Percentiles rank a stretch among this genome's conserved stretches.
phyloP scores from a whole-genome alignment of 83 land plant genomes.

The Isoetes engelmannii region DNA sequence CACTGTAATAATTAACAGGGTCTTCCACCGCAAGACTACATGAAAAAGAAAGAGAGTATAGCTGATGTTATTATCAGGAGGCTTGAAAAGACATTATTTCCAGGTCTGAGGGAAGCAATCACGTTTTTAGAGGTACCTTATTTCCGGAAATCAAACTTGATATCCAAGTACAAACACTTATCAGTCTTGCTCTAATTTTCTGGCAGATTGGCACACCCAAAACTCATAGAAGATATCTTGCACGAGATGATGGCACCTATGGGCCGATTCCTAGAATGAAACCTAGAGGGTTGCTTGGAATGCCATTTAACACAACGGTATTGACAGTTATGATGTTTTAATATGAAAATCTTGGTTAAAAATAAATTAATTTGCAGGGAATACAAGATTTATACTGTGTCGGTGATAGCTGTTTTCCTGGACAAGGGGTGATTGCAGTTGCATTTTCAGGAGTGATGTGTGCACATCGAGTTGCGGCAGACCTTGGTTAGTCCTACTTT shows the following conservation, averaged over 20 bases:
- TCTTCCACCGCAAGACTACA: constrained; percentile 59
- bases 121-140: constrained; percentile 70
- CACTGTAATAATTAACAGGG: constrained; percentile 33
- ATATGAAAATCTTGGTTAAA: neutral
- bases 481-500: constrained; percentile 30
- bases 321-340: constrained; percentile 1
- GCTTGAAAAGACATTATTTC: constrained; percentile 79
- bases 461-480: constrained; percentile 98
- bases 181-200: neutral
- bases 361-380: constrained; percentile 40
- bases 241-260: constrained; percentile 88
- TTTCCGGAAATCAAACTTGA: neutral
- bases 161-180: neutral
- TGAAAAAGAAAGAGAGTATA: constrained; percentile 73
- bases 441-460: constrained; percentile 98
- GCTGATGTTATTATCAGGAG: constrained; percentile 73
- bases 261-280: constrained; percentile 85
- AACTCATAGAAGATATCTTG: constrained; percentile 85
- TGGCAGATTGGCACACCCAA: constrained; percentile 86
- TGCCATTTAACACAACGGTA: constrained; percentile 99
- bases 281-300: constrained; percentile 88
- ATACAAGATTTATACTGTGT: constrained; percentile 89
- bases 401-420: constrained; percentile 99
- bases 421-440: constrained; percentile 98
- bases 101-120: constrained; percentile 65